Percentiles rank a stretch among this genome's conserved stretches.
Evolutionary conservation across 352 stramenopile species (phyloP).

Genomic region (Phytophthora lateralis): DNA sequence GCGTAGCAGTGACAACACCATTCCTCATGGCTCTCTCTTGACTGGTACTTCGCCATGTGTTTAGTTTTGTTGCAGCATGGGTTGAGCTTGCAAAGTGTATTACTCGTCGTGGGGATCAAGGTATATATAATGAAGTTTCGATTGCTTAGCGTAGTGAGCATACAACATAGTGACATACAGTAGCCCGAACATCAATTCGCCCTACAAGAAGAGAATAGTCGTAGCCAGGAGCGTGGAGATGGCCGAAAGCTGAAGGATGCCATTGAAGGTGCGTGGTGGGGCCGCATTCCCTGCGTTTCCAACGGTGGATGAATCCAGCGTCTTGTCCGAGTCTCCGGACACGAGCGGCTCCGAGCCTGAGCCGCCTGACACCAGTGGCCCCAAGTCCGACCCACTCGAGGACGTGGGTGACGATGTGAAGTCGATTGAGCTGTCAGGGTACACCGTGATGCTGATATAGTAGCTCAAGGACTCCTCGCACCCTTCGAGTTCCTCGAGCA

Average conservation of each 20-base stretch:
- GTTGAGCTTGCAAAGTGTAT: too few species aligned
- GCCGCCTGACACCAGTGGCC: neutral
- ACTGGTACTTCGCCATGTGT: neutral
- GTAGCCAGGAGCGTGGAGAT: constrained; percentile 4
- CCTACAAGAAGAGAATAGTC: constrained; percentile 8
- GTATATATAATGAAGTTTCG: too few species aligned
- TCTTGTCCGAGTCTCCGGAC: constrained; percentile 6
- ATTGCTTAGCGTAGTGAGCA: too few species aligned
- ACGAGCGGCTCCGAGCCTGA: neutral
- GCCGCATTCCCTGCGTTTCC: neutral
- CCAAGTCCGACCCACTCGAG: constrained; percentile 1
- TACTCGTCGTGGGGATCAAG: too few species aligned
- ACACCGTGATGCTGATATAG: constrained; percentile 17
- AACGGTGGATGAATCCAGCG: constrained; percentile 15
- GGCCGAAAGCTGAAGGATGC: neutral
- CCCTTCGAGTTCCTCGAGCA: constrained; percentile 20
- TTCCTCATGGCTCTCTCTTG: neutral
- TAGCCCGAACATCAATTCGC: neutral
- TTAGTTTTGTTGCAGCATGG: too few species aligned
- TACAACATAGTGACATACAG: neutral
- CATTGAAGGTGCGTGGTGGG: neutral
- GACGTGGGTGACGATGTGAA: constrained; percentile 4
- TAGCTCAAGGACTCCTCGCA: constrained; percentile 9
- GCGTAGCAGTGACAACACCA: neutral
- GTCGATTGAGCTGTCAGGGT: constrained; percentile 12